These are phyloP conservation scores for Tagetes erecta DNA, from an alignment of 129 eudicot genomes.

Conservation along the genomic window DNA sequence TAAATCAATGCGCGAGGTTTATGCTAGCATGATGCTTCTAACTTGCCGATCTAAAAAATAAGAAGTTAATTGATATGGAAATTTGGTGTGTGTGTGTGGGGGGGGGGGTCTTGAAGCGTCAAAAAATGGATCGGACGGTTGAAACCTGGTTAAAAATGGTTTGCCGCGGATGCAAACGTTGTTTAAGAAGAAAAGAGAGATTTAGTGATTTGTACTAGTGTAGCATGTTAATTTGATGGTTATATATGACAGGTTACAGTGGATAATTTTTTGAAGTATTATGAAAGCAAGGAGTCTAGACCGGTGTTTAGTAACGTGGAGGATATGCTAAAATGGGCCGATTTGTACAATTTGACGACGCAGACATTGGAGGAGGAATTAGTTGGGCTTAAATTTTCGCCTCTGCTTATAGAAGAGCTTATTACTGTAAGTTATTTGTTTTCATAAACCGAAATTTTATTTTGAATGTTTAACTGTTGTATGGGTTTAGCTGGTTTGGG, in stretches of 20 bases:
- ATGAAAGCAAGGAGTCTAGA: constrained; percentile 55
- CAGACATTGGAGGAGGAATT: constrained; percentile 64
- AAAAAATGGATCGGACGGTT: too few relatives aligned
- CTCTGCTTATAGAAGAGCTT: constrained; percentile 78
- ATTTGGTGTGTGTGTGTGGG: too few relatives aligned
- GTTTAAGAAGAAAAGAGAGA: too few relatives aligned
- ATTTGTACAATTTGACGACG: constrained; percentile 67
- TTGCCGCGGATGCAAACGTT: too few relatives aligned
- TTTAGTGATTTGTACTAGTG: not conserved
- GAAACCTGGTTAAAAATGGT: too few relatives aligned
- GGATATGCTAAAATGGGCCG: constrained; percentile 92
- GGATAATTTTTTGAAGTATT: constrained; percentile 67
- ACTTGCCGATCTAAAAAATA: too few relatives aligned
- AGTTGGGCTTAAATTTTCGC: constrained; percentile 58
- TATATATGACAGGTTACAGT: constrained; percentile 46
- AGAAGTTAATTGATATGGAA: too few relatives aligned
- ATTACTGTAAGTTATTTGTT: constrained; percentile 61
- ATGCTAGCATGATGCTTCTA: too few relatives aligned
- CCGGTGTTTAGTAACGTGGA: constrained; percentile 79
- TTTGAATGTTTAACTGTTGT: not conserved
- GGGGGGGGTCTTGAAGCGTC: too few relatives aligned
- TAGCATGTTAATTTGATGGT: not conserved
- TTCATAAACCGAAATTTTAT: not conserved
- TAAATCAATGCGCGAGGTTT: too few relatives aligned
- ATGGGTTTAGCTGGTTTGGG: constrained; percentile 2